Conservation (phyloP, 306 rosid genomes). For the Astragalus membranaceus region DNA sequence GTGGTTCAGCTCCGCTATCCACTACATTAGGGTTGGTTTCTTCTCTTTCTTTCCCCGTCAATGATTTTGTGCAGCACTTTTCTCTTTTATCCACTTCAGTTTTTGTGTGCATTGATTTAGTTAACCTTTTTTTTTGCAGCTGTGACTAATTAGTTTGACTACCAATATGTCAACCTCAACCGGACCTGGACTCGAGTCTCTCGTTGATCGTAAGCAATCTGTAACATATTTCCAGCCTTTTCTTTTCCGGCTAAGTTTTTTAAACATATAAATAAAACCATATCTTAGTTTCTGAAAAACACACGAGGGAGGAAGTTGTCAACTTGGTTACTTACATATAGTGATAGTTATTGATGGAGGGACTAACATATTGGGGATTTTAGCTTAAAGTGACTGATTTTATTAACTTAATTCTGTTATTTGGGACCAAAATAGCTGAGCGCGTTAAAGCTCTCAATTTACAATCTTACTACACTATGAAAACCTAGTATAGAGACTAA, state of each 20-base stretch:
- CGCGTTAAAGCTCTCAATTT: background rate
- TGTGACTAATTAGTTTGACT: background rate
- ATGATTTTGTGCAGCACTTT: background rate
- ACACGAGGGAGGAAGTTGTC: background rate
- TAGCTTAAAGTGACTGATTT: background rate
- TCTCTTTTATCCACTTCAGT: background rate
- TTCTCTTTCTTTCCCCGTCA: background rate
- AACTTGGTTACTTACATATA: background rate
- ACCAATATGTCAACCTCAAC: slow-evolving; percentile 33
- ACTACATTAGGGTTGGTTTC: background rate
- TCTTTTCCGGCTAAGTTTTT: background rate
- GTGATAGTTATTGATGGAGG: background rate
- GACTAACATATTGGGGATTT: background rate
- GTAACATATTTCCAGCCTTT: background rate
- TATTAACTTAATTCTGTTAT: background rate
- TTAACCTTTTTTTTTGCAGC: background rate
- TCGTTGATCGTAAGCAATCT: slow-evolving; percentile 43
- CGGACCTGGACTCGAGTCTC: slow-evolving; percentile 50
- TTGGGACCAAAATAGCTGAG: background rate
- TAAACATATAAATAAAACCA: background rate
- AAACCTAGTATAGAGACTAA: no score
- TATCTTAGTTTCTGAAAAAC: background rate
- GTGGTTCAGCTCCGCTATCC: no score
- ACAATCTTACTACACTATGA: background rate
- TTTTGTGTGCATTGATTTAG: background rate